These are phyloP conservation scores for Neurospora hispaniola DNA, from an alignment of 495 filamentous ascomycete species.

Conservation along the genomic window DNA sequence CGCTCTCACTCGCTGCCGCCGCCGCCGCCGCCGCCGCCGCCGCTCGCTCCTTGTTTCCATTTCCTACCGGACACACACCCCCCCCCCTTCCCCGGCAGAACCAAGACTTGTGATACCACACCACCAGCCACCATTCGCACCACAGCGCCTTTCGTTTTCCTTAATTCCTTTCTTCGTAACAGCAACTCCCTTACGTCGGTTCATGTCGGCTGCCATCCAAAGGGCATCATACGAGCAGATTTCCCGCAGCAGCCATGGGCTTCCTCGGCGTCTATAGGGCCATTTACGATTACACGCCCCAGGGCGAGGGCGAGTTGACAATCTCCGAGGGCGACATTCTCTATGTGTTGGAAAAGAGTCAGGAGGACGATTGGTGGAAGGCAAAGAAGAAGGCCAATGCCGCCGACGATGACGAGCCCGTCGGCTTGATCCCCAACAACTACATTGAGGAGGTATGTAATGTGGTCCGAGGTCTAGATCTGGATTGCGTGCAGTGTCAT, in stretches of 20 bases:
- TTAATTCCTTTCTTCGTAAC: not conserved
- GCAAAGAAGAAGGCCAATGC: constrained; percentile 90
- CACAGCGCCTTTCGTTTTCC: not conserved
- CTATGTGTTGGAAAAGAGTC: constrained; percentile 82
- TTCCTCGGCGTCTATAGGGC: constrained; percentile 91
- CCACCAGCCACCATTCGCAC: not conserved
- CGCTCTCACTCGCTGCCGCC: not conserved
- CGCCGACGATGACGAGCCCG: constrained; percentile 90
- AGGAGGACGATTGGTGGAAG: constrained; percentile 92
- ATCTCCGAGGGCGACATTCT: constrained; percentile 85
- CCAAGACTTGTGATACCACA: not conserved
- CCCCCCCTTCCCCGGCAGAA: not conserved
- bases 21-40: not conserved
- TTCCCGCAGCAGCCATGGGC: constrained; percentile 32
- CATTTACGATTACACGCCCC: constrained; percentile 86
- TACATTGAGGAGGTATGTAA: constrained; percentile 87
- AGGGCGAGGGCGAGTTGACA: constrained; percentile 77
- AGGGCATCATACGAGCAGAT: not conserved
- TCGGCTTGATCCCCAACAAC: constrained; percentile 88
- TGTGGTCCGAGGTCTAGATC: not conserved
- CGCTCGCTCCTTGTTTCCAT: not conserved
- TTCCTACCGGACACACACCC: not conserved
- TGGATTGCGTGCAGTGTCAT: not conserved
- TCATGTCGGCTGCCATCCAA: not conserved
- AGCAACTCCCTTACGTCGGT: not conserved